Percentiles rank a stretch among this genome's conserved stretches.
Evolutionary conservation across 2,329 filamentous ascomycete species (phyloP).

Genomic region (Claviceps sp.): DNA sequence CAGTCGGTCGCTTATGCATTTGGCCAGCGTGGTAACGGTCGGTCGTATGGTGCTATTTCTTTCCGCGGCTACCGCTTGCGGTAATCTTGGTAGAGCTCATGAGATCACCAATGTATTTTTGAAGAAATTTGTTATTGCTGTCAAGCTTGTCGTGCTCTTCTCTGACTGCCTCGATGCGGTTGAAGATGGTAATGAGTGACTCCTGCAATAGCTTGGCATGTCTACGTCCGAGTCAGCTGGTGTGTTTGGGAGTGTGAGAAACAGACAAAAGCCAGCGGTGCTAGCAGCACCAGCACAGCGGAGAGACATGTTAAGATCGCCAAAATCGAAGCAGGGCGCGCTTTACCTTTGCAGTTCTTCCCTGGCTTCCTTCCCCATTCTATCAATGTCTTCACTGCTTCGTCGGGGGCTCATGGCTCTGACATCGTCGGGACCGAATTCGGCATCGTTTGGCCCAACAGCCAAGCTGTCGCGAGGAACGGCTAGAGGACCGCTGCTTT

Average conservation of each 20-base stretch:
- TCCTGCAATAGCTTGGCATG: slow-evolving; percentile 83
- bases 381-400: slow-evolving; percentile 82
- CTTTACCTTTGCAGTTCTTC: slow-evolving; percentile 45
- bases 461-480: slow-evolving; percentile 64
- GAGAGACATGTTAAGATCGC: neutral
- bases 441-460: slow-evolving; percentile 57
- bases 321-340: neutral
- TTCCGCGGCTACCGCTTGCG: slow-evolving; percentile 35
- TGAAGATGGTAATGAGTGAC: slow-evolving; percentile 76
- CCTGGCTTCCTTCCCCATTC: slow-evolving; percentile 70
- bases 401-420: slow-evolving; percentile 87
- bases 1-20: neutral
- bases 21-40: neutral
- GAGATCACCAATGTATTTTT: slow-evolving; percentile 94
- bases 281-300: too few relatives aligned
- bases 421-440: slow-evolving; percentile 77
- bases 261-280: neutral
- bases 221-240: slow-evolving; percentile 30
- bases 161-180: slow-evolving; percentile 87
- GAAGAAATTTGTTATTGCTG: slow-evolving; percentile 90
- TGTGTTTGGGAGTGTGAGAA: neutral
- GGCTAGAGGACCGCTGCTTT: slow-evolving; percentile 72
- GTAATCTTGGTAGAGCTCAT: slow-evolving; percentile 77
- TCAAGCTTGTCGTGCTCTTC: slow-evolving; percentile 94
- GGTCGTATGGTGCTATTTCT: slow-evolving; percentile 29